Evolutionary conservation across 805 yeast species (phyloP).

Genomic region (Nakazawaea pomicola): DNA sequence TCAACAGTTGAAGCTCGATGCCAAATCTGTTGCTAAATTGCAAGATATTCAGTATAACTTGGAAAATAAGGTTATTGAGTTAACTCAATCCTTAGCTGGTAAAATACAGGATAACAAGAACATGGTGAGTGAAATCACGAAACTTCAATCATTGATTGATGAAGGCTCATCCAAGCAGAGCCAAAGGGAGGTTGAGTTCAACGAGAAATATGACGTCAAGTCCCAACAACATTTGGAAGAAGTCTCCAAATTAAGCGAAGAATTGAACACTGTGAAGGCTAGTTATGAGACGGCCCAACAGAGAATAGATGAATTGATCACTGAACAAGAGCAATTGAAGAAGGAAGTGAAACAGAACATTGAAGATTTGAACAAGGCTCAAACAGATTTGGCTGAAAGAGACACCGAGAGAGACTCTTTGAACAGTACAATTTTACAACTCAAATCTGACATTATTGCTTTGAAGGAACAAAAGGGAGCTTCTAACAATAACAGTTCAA

Average conservation of each 20-base stretch:
- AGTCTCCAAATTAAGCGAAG: constrained; percentile 46
- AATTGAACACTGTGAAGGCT: constrained; percentile 47
- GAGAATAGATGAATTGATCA: constrained; percentile 55
- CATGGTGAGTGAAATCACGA: constrained; percentile 57
- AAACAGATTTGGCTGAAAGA: constrained; percentile 50
- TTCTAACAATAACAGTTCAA: no score
- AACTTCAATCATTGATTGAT: constrained; percentile 44
- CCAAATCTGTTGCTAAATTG: constrained; percentile 84
- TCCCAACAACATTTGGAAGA: constrained; percentile 43
- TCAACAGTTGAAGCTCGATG: constrained; percentile 68
- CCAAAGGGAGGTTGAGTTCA: constrained; percentile 49
- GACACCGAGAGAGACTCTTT: constrained; percentile 63
- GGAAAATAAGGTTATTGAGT: constrained; percentile 96
- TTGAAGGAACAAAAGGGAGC: constrained; percentile 24
- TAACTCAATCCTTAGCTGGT: constrained; percentile 77
- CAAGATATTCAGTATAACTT: constrained; percentile 88
- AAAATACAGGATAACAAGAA: constrained; percentile 80
- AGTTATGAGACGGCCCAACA: constrained; percentile 54
- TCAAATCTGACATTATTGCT: constrained; percentile 35
- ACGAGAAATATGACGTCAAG: constrained; percentile 38
- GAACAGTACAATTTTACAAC: constrained; percentile 53
- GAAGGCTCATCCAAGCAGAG: constrained; percentile 51
- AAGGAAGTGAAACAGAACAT: constrained; percentile 58
- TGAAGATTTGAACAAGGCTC: constrained; percentile 57
- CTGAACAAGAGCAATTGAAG: constrained; percentile 57